Base-by-base conservation (phyloP, 2,329 filamentous ascomycete genomes). In the Talaromyces rugulosus region DNA sequence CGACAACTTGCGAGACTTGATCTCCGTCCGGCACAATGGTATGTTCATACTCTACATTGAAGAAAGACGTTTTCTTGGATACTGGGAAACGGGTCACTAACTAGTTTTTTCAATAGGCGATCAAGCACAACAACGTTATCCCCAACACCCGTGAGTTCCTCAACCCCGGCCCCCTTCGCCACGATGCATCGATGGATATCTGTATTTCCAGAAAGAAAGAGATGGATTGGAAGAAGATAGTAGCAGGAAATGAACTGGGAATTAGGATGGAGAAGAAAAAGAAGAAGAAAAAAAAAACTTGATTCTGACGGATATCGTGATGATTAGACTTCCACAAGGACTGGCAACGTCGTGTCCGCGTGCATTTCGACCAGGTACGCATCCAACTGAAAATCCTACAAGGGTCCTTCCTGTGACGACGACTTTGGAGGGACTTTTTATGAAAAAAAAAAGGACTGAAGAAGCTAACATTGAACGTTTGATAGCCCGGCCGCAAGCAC, bases 51-150 rank as follows among this genome's bases (percentile, higher is more conserved):
- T 63, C 66, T 28, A 34, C 47, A 40, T 58, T 52, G 31, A 18
- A 55, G 12, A 58, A 16, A 44, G 36, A 23, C 23, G 31, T 62
- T 14, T 62, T 23, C 5, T 47, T n/a, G 12, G 14, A 50, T 27
- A 27, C 16, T 54, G 14, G 28, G 14, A 5, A 14, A n/a, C 9
- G 53, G 28, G 40, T 59, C 33, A 30, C 8, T 40, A 33, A 58
- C 28, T 50, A 11, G 12, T 55, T 33, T 58, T 14, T 47, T 51
- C 70, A 73, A 71, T 77, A 89, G 93, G 91, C 94, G 87, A 96
- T 98, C 92, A 96, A 96, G 89, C 92, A 97, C 90, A 98, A 98
- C 86, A 92, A 97, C 87, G 90, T 94, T 86, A 89, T 97, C 82
- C 89, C 90, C 81, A 90, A 94, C 88, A 96, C 96, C 88, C 93